Evolutionary conservation across 164 flowering plant genomes (phyloP), one percentile per base, ranked within the genome.

Genomic region (Litsea cubeba): DNA sequence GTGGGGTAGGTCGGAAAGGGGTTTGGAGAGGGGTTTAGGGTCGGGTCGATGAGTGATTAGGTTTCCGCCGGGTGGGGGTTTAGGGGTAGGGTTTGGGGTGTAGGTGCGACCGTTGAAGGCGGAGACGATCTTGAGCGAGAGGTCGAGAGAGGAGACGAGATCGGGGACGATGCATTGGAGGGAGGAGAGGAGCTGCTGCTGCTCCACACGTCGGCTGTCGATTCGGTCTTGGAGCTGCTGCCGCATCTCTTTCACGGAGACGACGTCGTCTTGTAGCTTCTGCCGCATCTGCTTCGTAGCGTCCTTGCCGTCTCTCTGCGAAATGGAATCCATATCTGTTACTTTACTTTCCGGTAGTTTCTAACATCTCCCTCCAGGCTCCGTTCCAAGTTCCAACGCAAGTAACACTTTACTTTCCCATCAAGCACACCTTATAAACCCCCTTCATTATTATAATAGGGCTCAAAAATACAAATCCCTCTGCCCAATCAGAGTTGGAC

Each of bases 111-210:
- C 77, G 71, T 86, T 87, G 88, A 93, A 89, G 74, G 91, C 76
- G 51, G 97, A 89, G 76, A 92, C 79, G 71, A 91, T 78, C 63
- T 81, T 79, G 72, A 92, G 91, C 49, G 98, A 90, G 73, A 92
- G 88, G 70, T 95, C 96, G 70, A 95, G 85, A 22, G 92, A 87
- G 51, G 95, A 85, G 69, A 93, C 92, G 69, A 93, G 77, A 80
- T 88, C 80, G n/a, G 99, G 98, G 60, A 90, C 85, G 25, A 88
- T 70, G 81, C 81, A 40, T 81, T 87, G 96, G 26, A 95, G 85
- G 65, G 98, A 92, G 18, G 92, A 74, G 32, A 95, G 84, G 65
- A 90, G 88, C 70, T 89, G 85, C 11, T 82, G 77, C 60, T 95
- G 98, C 60, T 84, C 74, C 5, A 66, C 69, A 63, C 80, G 88